Base-by-base conservation (phyloP, 805 yeast species). In the Lipomyces mesembrius region DNA sequence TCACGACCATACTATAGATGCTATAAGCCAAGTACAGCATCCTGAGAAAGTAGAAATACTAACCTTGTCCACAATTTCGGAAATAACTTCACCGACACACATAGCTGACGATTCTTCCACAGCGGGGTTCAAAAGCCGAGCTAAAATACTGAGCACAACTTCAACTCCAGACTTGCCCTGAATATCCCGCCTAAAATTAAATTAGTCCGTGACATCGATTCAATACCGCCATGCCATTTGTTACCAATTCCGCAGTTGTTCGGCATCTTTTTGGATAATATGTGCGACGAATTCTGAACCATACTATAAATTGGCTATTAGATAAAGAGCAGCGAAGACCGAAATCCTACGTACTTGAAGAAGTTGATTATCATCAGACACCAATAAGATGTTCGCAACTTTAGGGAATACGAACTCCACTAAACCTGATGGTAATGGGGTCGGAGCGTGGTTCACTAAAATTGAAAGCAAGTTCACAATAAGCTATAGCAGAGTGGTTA, bases 71-170 rank as follows among this genome's bases (percentile, higher is more conserved):
- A 90, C 81, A 43, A 89, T 80, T 0, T 88, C 83, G 11, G 84
- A 81, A 2, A 90, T 87, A 27, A 90, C 83, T 7, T 73, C 87
- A 12, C 94, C 98, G 56, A 91, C 85, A 65, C 90, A 88, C 78
- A 88, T 82, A 0, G 96, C 93, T 0, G 97, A 97, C 56, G 89
- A 84, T 72, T 92, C 98, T 17, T 89, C 84, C 64, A 90, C 35
- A 7, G 82, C 81, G 0, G 96, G 91, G 0, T 90, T 85, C 39
- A 94, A 81, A 61, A 92, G 84, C 73, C 87, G 87, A 2, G 90
- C 85, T 2, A 89, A 87, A 14, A 89, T 85, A 39, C 83, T 81
- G 20, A 95, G 78, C n/a, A 91, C 81, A 1, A 83, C 79, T 20
- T 86, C 82, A 62, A 85, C 77, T 0, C 91, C 91, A 1, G 83